Evolutionary conservation across 331 rosid genomes (phyloP), one percentile per base, ranked within the genome.

Genomic region (Malus hybrid): DNA sequence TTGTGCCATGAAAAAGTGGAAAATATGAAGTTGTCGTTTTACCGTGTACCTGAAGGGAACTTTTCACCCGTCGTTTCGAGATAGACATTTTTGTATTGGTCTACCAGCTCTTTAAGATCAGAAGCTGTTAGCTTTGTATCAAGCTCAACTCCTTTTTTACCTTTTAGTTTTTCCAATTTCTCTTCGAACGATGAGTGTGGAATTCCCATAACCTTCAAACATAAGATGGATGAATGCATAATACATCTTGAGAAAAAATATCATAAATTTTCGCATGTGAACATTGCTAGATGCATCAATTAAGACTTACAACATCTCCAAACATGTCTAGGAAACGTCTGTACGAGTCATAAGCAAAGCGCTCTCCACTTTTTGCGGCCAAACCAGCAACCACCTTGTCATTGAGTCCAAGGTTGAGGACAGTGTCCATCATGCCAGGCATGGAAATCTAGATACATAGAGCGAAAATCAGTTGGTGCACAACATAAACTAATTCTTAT

Each of bases 361-460:
- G 95, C 81, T 91, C 98, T 44, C 98, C 97, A 74, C 97, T 91
- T 82, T 91, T 94, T 76, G 87, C 78, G 29, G 96, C 96, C 83
- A 94, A 85, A 52, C 96, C 97, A 75, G 88, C 87, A 57, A 87
- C 96, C 70, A 94, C 97, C 71, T 91, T 90, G 76, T 94, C 97
- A 79, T 91, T 91, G 66, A 94, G 80, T 74, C 98, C 98, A 66
- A 94, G 96, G 88, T 94, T 94, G 85, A 94, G 98, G 80, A 94
- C 93, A 24, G 97, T 93, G 86, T 94, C 98, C 98, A 91, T 94
- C 96, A 91, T 94, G 74, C 98, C 98, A 67, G 97, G 98, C 98
- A 94, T 94, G 73, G 98, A 94, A 81, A 94, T 86, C 97, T 94
- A 66, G 66, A 65, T 20, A 18, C 19, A 72, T 4, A 63, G 76